A percentile compares a stretch with the other conserved stretches of the same genome.
Evolutionary conservation across 495 filamentous ascomycete genomes (phyloP).

Genomic region (Umbilicaria muhlenbergii): DNA sequence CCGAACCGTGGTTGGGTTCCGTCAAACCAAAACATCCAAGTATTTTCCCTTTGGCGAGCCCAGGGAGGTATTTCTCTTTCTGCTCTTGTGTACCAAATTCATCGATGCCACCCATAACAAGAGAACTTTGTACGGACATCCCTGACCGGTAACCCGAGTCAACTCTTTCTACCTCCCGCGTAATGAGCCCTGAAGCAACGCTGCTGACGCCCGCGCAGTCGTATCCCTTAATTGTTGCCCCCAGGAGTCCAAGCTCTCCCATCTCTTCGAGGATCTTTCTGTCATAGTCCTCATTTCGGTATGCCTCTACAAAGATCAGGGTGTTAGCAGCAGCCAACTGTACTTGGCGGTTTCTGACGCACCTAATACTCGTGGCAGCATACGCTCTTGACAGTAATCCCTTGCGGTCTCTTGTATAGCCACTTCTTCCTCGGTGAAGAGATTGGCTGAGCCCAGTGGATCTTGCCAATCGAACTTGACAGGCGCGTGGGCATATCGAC

Average conservation of each 20-base stretch:
- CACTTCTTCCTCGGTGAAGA: conserved; percentile 78
- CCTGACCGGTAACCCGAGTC: conserved; percentile 91
- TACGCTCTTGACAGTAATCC: conserved; percentile 78
- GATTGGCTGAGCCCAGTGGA: conserved; percentile 54
- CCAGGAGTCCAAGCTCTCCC: conserved; percentile 85
- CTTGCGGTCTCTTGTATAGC: conserved; percentile 79
- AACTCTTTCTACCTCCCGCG: conserved; percentile 87
- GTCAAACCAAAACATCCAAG: conserved; percentile 89
- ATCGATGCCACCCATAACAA: conserved; percentile 94
- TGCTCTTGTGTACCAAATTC: conserved; percentile 82
- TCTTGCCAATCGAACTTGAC: conserved; percentile 83
- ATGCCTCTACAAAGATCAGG: conserved; percentile 51
- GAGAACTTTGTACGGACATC: conserved; percentile 89
- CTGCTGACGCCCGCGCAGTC: conserved; percentile 88
- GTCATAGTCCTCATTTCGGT: conserved; percentile 88
- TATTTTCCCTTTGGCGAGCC: conserved; percentile 73
- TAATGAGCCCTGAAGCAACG: conserved; percentile 86
- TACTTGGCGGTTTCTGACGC: conserved; percentile 16
- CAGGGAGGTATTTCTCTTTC: conserved; percentile 76
- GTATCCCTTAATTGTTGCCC: conserved; percentile 83
- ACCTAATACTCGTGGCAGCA: conserved; percentile 82
- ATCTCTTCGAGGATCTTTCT: conserved; percentile 80
- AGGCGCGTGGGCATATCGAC: conserved; percentile 34
- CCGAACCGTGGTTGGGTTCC: conserved; percentile 94
- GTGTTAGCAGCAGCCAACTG: not conserved